Evolutionary conservation across 228 moss, liverwort and hornwort genomes (phyloP), one percentile per base, ranked within the genome.

Genomic region (Sphagnum fallax): DNA sequence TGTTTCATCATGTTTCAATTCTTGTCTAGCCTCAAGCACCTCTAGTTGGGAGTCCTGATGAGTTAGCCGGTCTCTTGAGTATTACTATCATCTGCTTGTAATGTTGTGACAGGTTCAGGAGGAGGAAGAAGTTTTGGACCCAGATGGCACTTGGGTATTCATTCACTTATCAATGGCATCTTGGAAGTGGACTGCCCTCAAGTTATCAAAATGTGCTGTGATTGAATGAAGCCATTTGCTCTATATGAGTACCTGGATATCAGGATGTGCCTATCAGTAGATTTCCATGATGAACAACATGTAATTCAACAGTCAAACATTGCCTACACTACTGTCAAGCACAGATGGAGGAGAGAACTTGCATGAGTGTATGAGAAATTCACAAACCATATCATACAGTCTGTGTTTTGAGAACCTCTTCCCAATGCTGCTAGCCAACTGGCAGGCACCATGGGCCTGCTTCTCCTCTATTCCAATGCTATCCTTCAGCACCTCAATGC

Each of bases 321-420:
- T 16, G 16, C 16, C 16, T 16, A 16, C 0, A 16, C 16, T 16
- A 16, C 16, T 16, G 16, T 16, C 16, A 16, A 16, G 16, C 16
- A 16, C 16, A 16, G 16, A 16, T 16, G 16, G 16, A 16, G 16
- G 16, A 16, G 16, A 16, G 16, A 16, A 16, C 16, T 16, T 16
- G 16, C 16, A 0, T 16, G 16, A 16, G 16, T 16, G 16, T 16
- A 16, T 0, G 16, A 16, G 16, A 16, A 16, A 16, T 16, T 16
- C n/a, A 79, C 88, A 71, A 88, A 98, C 97, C 93, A 98, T 84
- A 67, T 93, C 97, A 76, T 89, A 16, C 83, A 69, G 72, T 98
- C 93, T 70, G 80, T 81, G 73, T 93, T 90, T 47, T 82, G 70
- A 55, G 88, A 79, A 69, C 76, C 84, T 73, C 73, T 85, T 63